Evolutionary conservation across 768 basidiomycete genomes (phyloP).

Genomic region (Tephrocybe sp.): DNA sequence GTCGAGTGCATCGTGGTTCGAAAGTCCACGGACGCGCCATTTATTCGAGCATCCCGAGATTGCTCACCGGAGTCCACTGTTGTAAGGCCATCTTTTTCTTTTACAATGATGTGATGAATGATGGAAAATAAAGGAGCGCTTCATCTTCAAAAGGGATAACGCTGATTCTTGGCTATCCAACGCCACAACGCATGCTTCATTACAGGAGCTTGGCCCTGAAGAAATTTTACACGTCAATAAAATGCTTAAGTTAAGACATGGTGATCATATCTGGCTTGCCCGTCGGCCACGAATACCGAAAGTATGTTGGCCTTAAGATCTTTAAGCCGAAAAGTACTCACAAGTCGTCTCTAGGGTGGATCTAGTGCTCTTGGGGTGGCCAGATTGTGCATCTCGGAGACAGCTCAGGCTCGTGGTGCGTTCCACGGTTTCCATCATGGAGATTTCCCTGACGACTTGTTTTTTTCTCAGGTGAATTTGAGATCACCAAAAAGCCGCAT

Average conservation of each 20-base stretch:
- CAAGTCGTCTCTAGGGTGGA: slow-evolving; percentile 61
- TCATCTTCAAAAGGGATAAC: slow-evolving; percentile 48
- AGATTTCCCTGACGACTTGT: slow-evolving; percentile 11
- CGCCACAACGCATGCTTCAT: slow-evolving; percentile 24
- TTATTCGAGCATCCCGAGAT: slow-evolving; percentile 40
- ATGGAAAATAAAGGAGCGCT: slow-evolving; percentile 42
- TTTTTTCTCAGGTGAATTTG: slow-evolving; percentile 51
- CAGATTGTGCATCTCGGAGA: slow-evolving; percentile 64
- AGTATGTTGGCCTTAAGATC: slow-evolving; percentile 36
- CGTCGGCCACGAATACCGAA: slow-evolving; percentile 49
- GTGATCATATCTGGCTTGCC: slow-evolving; percentile 61
- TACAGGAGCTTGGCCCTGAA: slow-evolving; percentile 16
- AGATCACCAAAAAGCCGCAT: slow-evolving; percentile 59
- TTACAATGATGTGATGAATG: slow-evolving; percentile 4
- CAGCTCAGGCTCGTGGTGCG: slow-evolving; percentile 65
- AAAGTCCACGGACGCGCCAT: slow-evolving; percentile 36
- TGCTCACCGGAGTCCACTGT: slow-evolving; percentile 27
- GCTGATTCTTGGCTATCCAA: slow-evolving; percentile 45
- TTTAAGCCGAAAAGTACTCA: slow-evolving; percentile 21
- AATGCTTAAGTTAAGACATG: slow-evolving; percentile 42
- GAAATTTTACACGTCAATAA: slow-evolving; percentile 36
- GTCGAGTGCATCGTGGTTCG: slow-evolving; percentile 50
- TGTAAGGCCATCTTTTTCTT: slow-evolving; percentile 23
- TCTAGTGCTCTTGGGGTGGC: slow-evolving; percentile 79
- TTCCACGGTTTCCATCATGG: slow-evolving; percentile 9